Percentiles rank a stretch among this genome's conserved stretches.
phyloP scores from a whole-genome alignment of 106 monocot species.

The Allium fistulosum region DNA sequence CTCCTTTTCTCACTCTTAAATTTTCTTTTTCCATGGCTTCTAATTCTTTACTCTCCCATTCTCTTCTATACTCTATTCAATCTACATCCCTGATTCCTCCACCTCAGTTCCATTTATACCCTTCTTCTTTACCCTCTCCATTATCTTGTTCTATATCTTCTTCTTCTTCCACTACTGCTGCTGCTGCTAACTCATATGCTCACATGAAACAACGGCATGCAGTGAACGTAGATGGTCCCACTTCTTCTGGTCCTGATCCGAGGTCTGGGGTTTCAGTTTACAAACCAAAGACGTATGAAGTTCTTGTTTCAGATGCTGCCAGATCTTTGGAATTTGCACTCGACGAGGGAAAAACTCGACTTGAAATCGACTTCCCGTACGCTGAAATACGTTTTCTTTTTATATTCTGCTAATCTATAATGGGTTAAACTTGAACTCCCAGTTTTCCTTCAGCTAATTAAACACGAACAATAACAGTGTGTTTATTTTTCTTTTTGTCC shows the following conservation, averaged over 20 bases:
- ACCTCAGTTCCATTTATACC: neutral
- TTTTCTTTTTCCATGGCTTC: neutral
- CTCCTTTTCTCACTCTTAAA: too few relatives aligned
- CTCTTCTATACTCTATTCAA: neutral
- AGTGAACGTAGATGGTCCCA: neutral
- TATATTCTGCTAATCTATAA: neutral
- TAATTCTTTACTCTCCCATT: neutral
- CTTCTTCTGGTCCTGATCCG: conserved; percentile 11
- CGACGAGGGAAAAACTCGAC: conserved; percentile 81
- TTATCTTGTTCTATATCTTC: neutral
- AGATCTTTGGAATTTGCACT: conserved; percentile 62
- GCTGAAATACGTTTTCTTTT: neutral
- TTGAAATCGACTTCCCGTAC: conserved; percentile 99
- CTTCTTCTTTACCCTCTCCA: neutral
- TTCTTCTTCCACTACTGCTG: neutral
- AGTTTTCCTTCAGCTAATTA: too few relatives aligned
- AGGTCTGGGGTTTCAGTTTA: conserved; percentile 76
- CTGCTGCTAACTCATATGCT: neutral
- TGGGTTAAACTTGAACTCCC: too few relatives aligned
- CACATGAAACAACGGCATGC: neutral
- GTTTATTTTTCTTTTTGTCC: too few relatives aligned
- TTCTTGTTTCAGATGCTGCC: conserved; percentile 76
- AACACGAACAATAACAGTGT: too few relatives aligned
- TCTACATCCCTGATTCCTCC: neutral
- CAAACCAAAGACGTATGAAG: conserved; percentile 89